Conservation (phyloP, 2,329 filamentous ascomycete genomes). For the Herpotrichia juniperi region DNA sequence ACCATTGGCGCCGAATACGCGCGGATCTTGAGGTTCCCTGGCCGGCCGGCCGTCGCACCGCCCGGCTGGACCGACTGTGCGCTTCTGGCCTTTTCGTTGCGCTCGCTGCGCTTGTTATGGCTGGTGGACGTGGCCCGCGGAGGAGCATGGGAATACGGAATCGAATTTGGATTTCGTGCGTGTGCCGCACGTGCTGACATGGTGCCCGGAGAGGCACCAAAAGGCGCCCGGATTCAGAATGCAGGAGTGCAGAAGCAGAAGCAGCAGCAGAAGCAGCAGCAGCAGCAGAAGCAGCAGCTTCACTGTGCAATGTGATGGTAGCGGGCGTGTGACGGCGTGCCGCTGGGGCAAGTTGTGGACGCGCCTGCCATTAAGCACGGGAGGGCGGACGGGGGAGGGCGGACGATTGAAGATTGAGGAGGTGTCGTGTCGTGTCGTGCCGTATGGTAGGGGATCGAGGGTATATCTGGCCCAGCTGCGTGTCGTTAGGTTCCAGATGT, state of each 20-base stretch:
- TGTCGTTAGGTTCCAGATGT: too few species aligned
- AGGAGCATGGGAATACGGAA: constrained; percentile 6
- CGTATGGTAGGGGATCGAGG: too few species aligned
- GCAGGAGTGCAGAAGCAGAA: too few species aligned
- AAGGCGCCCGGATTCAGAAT: constrained; percentile 11
- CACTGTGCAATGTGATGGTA: constrained; percentile 25
- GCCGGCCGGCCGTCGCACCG: constrained; percentile 25
- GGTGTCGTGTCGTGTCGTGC: too few species aligned
- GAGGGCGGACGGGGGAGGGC: constrained; percentile 10
- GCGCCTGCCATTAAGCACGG: constrained; percentile 21
- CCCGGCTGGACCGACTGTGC: constrained; percentile 28
- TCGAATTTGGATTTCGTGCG: not conserved
- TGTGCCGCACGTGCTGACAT: constrained; percentile 10
- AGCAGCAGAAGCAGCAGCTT: constrained; percentile 4
- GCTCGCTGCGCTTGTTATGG: constrained; percentile 14
- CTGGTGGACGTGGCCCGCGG: constrained; percentile 10
- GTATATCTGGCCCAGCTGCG: not conserved
- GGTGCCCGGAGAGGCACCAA: constrained; percentile 18
- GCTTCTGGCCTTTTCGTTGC: constrained; percentile 33
- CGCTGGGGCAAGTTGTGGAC: constrained; percentile 15
- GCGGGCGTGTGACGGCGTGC: constrained; percentile 24
- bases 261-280: too few species aligned
- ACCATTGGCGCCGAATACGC: constrained; percentile 45
- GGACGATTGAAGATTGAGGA: not conserved
- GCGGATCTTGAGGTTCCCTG: constrained; percentile 39